These are phyloP conservation scores for Quaeritorhiza haematococci DNA, from an alignment of 371 early-diverging fungal species.

Conservation along the genomic window DNA sequence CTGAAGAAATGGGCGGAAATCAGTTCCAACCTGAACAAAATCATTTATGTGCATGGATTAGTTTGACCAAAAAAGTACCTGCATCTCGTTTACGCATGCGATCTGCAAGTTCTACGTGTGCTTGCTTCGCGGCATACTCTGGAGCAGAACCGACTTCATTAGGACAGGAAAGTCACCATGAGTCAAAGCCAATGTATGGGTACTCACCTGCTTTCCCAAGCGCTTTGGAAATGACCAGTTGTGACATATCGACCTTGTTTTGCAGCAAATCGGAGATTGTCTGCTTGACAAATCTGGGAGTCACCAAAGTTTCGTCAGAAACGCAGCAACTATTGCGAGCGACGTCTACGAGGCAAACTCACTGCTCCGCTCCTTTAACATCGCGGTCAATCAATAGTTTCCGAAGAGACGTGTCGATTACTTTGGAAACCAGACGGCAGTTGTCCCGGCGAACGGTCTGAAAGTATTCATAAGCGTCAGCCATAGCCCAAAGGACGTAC, in stretches of 20 bases:
- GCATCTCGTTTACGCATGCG: constrained; percentile 97
- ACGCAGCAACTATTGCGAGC: not conserved
- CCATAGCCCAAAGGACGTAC: not conserved
- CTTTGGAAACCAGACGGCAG: constrained; percentile 89
- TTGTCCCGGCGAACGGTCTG: constrained; percentile 99
- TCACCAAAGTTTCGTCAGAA: not conserved
- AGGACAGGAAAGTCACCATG: not conserved
- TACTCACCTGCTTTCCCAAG: constrained; percentile 78
- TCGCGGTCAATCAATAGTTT: constrained; percentile 92
- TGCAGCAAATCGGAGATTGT: constrained; percentile 91
- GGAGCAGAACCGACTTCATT: not conserved
- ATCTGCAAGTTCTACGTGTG: constrained; percentile 96
- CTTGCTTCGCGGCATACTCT: constrained; percentile 96
- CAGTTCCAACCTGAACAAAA: constrained; percentile 3
- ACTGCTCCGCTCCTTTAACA: constrained; percentile 83
- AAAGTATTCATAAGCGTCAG: not conserved
- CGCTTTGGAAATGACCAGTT: constrained; percentile 97
- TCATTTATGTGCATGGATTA: not conserved
- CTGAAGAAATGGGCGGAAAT: constrained; percentile 7
- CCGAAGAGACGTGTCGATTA: constrained; percentile 91
- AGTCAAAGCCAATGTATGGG: not conserved
- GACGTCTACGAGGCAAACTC: constrained; percentile 20
- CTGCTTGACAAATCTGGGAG: constrained; percentile 74
- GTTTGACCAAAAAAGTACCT: constrained; percentile 24
- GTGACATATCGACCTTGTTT: constrained; percentile 96